A percentile compares a stretch with the other conserved stretches of the same genome.
Evolutionary conservation across 2,329 filamentous ascomycete species (phyloP).

Genomic region (Trichoderma sp.): DNA sequence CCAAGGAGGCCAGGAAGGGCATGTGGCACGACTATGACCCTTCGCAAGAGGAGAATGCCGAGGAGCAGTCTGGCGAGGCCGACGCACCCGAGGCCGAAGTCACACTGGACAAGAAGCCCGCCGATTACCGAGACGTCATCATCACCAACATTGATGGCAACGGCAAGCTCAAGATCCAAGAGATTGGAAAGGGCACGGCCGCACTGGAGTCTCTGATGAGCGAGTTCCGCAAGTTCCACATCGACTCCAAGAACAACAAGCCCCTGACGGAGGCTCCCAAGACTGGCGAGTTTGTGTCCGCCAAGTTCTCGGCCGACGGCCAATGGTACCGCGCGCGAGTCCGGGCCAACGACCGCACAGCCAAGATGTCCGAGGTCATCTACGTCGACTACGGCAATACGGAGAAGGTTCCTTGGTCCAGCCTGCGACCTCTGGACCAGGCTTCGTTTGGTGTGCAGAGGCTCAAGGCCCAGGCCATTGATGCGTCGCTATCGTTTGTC

Average conservation of each 20-base stretch:
- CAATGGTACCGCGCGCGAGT: conserved; percentile 95
- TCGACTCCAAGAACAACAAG: conserved; percentile 78
- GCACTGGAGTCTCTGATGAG: conserved; percentile 86
- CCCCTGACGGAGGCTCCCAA: conserved; percentile 77
- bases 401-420: conserved; percentile 82
- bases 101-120: conserved; percentile 64
- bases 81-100: conserved; percentile 57
- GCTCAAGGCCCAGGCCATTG: conserved; percentile 82
- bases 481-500: conserved; percentile 84
- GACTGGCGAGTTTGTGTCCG: conserved; percentile 86
- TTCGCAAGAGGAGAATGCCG: conserved; percentile 72
- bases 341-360: conserved; percentile 87
- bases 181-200: conserved; percentile 82
- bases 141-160: conserved; percentile 86
- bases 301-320: conserved; percentile 84
- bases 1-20: conserved; percentile 85
- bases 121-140: conserved; percentile 90
- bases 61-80: conserved; percentile 50
- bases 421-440: conserved; percentile 78
- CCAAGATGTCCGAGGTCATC: conserved; percentile 84
- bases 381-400: conserved; percentile 98
- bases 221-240: conserved; percentile 87
- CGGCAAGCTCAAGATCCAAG: conserved; percentile 85
- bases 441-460: conserved; percentile 77
- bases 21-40: conserved; percentile 96